Evolutionary conservation across 495 filamentous ascomycete species (phyloP), one percentile per base, ranked within the genome.

Genomic region (Penicillium argentinense): DNA sequence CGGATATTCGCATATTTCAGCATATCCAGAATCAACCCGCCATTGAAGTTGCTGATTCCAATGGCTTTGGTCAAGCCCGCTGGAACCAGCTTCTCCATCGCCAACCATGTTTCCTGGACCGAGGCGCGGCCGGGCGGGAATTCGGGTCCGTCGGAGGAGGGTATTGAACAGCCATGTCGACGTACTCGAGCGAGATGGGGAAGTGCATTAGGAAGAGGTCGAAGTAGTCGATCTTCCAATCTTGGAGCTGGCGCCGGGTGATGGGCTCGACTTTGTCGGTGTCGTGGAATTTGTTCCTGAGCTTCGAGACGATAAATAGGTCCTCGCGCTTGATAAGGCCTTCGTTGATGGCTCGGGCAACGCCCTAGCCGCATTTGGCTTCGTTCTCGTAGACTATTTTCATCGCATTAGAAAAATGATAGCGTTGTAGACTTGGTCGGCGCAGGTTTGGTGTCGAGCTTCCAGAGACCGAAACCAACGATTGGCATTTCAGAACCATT

Each of bases 201-300:
- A 90, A 91, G 67, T 92, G 88, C 49, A 91, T 78, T 51, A 90
- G 73, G 78, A 80, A 91, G 29, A 90, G 75, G 56, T 91, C 88
- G 62, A 91, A 89, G 76, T 91, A 93, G 49, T 90, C 88, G 47
- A 91, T 58, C 34, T 84, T 82, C 86, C 86, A 90, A 77, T 89
- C 86, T 46, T 77, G 69, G 8, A 89, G 79, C 59, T 90, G 88
- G 60, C 83, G 85, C 54, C 71, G 75, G 68, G 72, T 74, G 57
- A 89, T 88, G 17, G 82, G 82, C 69, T 84, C 79, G 47, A 89
- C 86, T 47, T 76, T 73, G 45, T 87, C 78, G 47, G 68, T 73
- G 36, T 88, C 84, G 71, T 91, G 87, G 79, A 87, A 92, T 59
- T 80, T 83, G 76, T 91, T 91, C 89, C 89, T 95, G 37, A 95